Evolutionary conservation across 1,284 basidiomycete genomes (phyloP).

Genomic region (Chalciporus sp.): DNA sequence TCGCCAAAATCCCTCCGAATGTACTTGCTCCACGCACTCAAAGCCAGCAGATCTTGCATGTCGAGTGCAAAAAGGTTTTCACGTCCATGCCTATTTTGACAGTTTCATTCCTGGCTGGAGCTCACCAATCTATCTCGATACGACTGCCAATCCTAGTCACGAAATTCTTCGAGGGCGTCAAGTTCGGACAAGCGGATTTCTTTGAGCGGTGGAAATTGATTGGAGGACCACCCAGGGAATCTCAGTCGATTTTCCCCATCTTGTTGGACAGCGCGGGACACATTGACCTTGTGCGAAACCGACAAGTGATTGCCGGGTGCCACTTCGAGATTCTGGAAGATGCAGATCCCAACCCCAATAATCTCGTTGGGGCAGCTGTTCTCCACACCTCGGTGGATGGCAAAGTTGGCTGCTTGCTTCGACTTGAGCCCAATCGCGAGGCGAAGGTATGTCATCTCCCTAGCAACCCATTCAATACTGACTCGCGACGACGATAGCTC

Average conservation of each 20-base stretch:
- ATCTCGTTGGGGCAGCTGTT: slow-evolving; percentile 91
- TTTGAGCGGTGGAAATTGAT: slow-evolving; percentile 99
- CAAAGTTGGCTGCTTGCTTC: slow-evolving; percentile 92
- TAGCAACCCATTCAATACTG: neutral
- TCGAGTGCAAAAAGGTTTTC: slow-evolving; percentile 94
- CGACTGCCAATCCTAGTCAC: slow-evolving; percentile 86
- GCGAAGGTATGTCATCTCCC: slow-evolving; percentile 70
- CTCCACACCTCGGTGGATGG: slow-evolving; percentile 86
- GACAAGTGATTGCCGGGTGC: slow-evolving; percentile 77
- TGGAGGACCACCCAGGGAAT: slow-evolving; percentile 90
- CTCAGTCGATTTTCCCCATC: slow-evolving; percentile 87
- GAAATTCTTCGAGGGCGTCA: slow-evolving; percentile 94
- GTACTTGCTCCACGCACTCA: slow-evolving; percentile 84
- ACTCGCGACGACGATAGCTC: slow-evolving; percentile 55
- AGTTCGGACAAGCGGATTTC: slow-evolving; percentile 82
- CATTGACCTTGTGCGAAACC: slow-evolving; percentile 74
- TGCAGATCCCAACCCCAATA: slow-evolving; percentile 85
- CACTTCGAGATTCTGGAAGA: slow-evolving; percentile 77
- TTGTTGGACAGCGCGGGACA: slow-evolving; percentile 66
- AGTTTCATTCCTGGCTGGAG: slow-evolving; percentile 90
- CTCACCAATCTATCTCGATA: slow-evolving; percentile 84
- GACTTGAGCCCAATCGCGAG: slow-evolving; percentile 93
- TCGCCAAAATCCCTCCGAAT: slow-evolving; percentile 87
- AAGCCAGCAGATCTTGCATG: slow-evolving; percentile 88
- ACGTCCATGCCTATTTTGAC: slow-evolving; percentile 78